phyloP scores from a whole-genome alignment of 495 filamentous ascomycete species.

The Staphylotrichum longicolle region DNA sequence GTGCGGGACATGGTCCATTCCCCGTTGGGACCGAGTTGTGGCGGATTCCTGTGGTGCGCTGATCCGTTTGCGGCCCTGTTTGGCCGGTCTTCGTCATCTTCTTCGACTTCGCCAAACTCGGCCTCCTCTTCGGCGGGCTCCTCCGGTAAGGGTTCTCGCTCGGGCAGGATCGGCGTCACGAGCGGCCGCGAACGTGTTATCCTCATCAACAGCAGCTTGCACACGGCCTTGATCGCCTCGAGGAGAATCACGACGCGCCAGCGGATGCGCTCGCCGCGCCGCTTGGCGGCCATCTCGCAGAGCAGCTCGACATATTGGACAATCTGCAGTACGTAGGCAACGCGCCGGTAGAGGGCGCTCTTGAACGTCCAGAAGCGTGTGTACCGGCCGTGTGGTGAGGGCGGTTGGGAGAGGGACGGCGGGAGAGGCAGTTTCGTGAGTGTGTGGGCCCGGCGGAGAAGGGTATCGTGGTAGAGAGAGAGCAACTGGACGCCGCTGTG shows the following conservation, averaged over 20 bases:
- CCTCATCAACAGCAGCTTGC: slow-evolving; percentile 75
- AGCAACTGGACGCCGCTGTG: slow-evolving; percentile 86
- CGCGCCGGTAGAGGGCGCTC: slow-evolving; percentile 69
- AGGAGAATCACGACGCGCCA: slow-evolving; percentile 90
- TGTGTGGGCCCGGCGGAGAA: slow-evolving; percentile 66
- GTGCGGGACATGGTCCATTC: slow-evolving; percentile 97
- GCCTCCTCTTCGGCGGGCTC: slow-evolving; percentile 49
- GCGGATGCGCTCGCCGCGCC: slow-evolving; percentile 73
- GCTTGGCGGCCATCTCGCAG: slow-evolving; percentile 82
- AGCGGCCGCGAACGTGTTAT: slow-evolving; percentile 84
- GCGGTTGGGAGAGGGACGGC: slow-evolving; percentile 46
- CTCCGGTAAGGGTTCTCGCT: slow-evolving; percentile 69
- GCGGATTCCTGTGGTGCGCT: slow-evolving; percentile 5
- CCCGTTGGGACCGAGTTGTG: slow-evolving; percentile 35
- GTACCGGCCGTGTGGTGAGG: slow-evolving; percentile 81
- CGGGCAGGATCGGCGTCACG: slow-evolving; percentile 79
- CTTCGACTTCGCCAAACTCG: slow-evolving; percentile 31
- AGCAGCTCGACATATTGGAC: slow-evolving; percentile 90
- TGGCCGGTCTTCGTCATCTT: slow-evolving; percentile 5
- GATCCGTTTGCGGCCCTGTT: slow-evolving; percentile 12
- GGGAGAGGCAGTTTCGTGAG: slow-evolving; percentile 44
- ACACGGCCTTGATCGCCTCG: slow-evolving; percentile 83
- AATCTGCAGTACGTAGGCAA: slow-evolving; percentile 79
- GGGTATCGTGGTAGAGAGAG: slow-evolving; percentile 89
- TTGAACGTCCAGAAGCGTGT: slow-evolving; percentile 82